Percentiles rank a stretch among this genome's conserved stretches.
These are phyloP conservation scores for Fraxinus latifolia DNA, from an alignment of 305 asterid species.

Conservation along the genomic window DNA sequence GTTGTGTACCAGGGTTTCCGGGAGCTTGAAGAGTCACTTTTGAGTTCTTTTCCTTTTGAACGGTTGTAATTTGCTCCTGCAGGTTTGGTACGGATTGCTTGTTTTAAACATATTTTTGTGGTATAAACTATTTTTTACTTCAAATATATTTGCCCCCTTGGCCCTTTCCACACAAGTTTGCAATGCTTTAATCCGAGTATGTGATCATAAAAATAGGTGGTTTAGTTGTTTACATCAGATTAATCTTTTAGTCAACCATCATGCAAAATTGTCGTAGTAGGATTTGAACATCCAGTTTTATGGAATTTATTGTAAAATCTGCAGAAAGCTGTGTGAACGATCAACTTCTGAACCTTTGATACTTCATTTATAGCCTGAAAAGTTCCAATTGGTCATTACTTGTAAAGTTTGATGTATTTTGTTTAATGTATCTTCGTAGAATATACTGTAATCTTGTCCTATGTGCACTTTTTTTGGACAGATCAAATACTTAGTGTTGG, in stretches of 20 bases:
- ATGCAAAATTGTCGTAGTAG: too few species aligned
- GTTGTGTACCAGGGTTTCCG: constrained; percentile 67
- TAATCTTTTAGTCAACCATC: too few species aligned
- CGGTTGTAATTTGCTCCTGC: constrained; percentile 38
- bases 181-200: not conserved
- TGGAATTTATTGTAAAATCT: too few species aligned
- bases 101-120: not conserved
- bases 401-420: too few species aligned
- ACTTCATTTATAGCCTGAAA: too few species aligned
- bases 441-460: not conserved
- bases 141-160: not conserved
- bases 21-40: constrained; percentile 84
- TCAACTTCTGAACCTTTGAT: too few species aligned
- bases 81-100: constrained; percentile 28
- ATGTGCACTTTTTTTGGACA: not conserved
- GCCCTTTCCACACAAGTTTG: too few species aligned
- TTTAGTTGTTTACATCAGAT: not conserved
- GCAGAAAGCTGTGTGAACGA: too few species aligned
- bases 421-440: too few species aligned
- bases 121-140: not conserved
- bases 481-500: too few species aligned
- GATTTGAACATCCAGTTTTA: too few species aligned
- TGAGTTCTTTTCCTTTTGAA: constrained; percentile 54
- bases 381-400: too few species aligned
- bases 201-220: not conserved